Conservation (phyloP, 345 rosid species). For the Gossypium arboreum region DNA sequence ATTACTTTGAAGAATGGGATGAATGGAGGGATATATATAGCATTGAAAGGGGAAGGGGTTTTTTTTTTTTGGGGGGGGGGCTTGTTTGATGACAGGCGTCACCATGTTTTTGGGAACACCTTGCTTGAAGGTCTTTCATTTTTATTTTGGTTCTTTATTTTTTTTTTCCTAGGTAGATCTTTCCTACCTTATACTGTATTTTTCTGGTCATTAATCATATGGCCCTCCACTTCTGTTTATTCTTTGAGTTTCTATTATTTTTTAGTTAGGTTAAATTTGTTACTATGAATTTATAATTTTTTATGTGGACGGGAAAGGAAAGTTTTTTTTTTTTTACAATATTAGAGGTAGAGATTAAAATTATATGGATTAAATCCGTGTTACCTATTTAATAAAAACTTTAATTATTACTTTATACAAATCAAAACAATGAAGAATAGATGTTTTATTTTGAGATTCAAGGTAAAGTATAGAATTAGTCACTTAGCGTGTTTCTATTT, state of each 20-base stretch:
- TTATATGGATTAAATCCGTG: too few relatives aligned
- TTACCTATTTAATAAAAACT: too few relatives aligned
- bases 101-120: slow-evolving; percentile 27
- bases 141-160: not conserved
- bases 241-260: not conserved
- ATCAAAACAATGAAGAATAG: rapidly evolving
- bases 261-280: too few relatives aligned
- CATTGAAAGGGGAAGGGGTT: not conserved
- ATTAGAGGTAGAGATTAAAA: too few relatives aligned
- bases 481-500: too few relatives aligned
- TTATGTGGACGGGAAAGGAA: too few relatives aligned
- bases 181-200: not conserved
- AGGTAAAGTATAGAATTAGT: too few relatives aligned
- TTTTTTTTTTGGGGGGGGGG: not conserved
- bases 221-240: not conserved
- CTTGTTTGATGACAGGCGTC: slow-evolving; percentile 29
- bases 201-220: not conserved
- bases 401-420: too few relatives aligned
- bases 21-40: slow-evolving; percentile 22
- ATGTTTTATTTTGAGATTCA: too few relatives aligned
- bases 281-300: too few relatives aligned
- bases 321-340: too few relatives aligned
- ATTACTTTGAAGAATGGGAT: not conserved
- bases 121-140: not conserved
- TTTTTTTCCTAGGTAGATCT: not conserved